phyloP scores from a whole-genome alignment of 2,329 filamentous ascomycete genomes.

The Sporothrix brasiliensis region DNA sequence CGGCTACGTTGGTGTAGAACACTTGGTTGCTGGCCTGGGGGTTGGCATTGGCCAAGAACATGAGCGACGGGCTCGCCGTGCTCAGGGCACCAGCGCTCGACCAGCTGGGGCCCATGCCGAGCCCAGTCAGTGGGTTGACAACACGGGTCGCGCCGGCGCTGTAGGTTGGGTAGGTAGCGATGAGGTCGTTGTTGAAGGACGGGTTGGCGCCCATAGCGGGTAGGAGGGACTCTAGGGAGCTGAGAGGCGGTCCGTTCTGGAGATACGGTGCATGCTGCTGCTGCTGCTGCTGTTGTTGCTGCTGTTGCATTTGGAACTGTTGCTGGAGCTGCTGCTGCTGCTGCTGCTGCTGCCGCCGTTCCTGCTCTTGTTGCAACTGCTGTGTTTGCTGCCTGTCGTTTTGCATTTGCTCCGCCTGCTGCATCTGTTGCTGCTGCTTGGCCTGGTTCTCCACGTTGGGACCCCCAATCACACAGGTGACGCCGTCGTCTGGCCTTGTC shows the following conservation, averaged over 20 bases:
- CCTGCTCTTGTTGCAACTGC: background rate
- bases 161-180: constrained; percentile 10
- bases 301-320: background rate
- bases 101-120: constrained; percentile 23
- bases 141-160: background rate
- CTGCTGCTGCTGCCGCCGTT: background rate
- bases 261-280: constrained; percentile 9
- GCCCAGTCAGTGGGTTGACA: constrained; percentile 13
- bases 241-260: background rate
- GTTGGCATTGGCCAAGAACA: constrained; percentile 11
- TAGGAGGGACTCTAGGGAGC: background rate
- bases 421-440: background rate
- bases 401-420: background rate
- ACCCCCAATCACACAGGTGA: background rate
- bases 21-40: constrained; percentile 12
- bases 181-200: background rate
- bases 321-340: background rate
- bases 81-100: background rate
- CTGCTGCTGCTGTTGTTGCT: constrained; percentile 1
- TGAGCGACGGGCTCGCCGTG: background rate
- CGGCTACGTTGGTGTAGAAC: background rate
- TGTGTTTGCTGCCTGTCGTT: background rate
- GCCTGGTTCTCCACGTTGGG: background rate
- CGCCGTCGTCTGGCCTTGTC: background rate
- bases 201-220: background rate